These are phyloP conservation scores for Nidula microcarpa DNA, from an alignment of 768 basidiomycete genomes.

Conservation along the genomic window DNA sequence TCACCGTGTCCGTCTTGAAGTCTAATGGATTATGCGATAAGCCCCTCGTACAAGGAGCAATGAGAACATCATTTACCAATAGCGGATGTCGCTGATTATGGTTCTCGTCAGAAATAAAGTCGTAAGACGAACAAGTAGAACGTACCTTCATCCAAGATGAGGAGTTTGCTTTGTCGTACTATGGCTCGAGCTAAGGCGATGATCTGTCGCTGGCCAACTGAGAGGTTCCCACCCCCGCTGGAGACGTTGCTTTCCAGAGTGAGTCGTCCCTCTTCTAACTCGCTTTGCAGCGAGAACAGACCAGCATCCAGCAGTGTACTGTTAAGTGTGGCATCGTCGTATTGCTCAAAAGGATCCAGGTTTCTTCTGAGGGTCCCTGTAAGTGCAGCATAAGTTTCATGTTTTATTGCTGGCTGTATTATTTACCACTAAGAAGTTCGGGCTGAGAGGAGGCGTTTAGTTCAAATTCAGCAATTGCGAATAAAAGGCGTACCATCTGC, in stretches of 20 bases:
- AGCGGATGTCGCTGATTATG: conserved; percentile 31
- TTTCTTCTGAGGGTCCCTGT: conserved; percentile 53
- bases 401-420: background rate
- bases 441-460: conserved; percentile 15
- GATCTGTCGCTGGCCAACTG: conserved; percentile 67
- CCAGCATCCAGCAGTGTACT: conserved; percentile 29
- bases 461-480: background rate
- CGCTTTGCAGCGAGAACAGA: conserved; percentile 23
- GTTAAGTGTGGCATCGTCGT: conserved; percentile 38
- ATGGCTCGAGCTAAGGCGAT: conserved; percentile 60
- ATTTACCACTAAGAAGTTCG: conserved; percentile 35
- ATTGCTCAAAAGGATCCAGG: conserved; percentile 53
- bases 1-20: conserved; percentile 58
- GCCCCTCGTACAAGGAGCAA: conserved; percentile 17
- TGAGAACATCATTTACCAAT: conserved; percentile 26
- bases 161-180: conserved; percentile 48
- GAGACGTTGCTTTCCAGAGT: conserved; percentile 36
- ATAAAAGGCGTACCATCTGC: conserved; percentile 22
- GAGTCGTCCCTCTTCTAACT: conserved; percentile 45
- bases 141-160: conserved; percentile 57
- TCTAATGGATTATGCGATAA: conserved; percentile 20
- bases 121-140: conserved; percentile 34
- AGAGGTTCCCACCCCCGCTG: conserved; percentile 59
- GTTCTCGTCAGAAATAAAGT: conserved; percentile 43
- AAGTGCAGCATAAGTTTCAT: background rate